Evolutionary conservation across 83 land plant species (phyloP).

Genomic region (Diphasiastrum complanatum): DNA sequence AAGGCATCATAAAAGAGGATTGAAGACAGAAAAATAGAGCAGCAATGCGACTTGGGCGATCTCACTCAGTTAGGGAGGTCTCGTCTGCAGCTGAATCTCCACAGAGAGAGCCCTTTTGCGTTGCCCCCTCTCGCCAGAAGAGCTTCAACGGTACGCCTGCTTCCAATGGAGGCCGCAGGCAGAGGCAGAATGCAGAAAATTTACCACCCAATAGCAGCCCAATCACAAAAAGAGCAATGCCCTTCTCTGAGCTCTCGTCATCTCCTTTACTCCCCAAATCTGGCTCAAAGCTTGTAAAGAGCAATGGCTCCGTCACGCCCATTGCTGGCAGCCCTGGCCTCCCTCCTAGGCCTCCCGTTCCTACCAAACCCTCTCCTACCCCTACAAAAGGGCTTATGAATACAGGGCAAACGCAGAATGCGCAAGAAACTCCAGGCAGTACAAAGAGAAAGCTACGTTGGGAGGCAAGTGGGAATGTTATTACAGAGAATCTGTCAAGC

Average conservation of each 20-base stretch:
- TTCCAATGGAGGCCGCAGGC: constrained; percentile 14
- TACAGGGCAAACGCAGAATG: too few relatives aligned
- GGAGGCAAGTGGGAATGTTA: constrained; percentile 19
- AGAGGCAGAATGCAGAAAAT: constrained; percentile 30
- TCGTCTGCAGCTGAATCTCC: constrained; percentile 17
- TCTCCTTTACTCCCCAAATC: constrained; percentile 23
- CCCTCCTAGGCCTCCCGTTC: constrained; percentile 19
- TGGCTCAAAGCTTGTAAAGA: constrained; percentile 5
- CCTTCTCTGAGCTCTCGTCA: neutral
- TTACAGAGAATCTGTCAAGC: neutral
- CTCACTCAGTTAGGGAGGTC: too few relatives aligned
- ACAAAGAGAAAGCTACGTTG: constrained; percentile 40
- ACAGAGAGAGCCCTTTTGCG: constrained; percentile 21
- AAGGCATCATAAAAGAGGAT: too few relatives aligned
- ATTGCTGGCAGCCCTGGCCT: constrained; percentile 19
- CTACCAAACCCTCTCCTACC: constrained; percentile 1
- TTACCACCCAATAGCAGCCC: constrained; percentile 26
- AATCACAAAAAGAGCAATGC: neutral
- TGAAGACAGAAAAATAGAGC: too few relatives aligned
- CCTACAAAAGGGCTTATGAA: neutral
- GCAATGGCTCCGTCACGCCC: neutral
- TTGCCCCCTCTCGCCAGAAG: constrained; percentile 18
- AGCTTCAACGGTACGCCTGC: constrained; percentile 1
- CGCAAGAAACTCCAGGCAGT: constrained; percentile 8
- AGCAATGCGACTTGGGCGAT: too few relatives aligned